Evolutionary conservation across 2,329 filamentous ascomycete species (phyloP).

Genomic region (Remersonia thermophila): DNA sequence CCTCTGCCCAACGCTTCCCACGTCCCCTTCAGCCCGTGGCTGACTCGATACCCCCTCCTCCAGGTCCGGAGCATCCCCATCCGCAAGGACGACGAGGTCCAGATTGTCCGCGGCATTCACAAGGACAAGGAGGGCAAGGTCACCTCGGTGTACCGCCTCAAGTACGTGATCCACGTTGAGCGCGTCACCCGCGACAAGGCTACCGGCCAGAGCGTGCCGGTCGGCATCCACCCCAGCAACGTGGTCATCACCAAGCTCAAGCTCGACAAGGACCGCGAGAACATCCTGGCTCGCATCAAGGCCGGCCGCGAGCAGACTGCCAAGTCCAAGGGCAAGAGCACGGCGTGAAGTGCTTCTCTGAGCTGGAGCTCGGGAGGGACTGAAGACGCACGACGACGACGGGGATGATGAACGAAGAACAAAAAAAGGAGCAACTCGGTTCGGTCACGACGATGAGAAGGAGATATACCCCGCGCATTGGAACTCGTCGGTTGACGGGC

Average conservation of each 20-base stretch:
- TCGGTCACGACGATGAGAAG: slow-evolving; percentile 6
- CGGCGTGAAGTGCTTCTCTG: slow-evolving; percentile 15
- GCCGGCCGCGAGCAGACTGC: slow-evolving; percentile 61
- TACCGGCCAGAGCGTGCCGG: slow-evolving; percentile 88
- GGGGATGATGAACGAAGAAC: slow-evolving; percentile 9
- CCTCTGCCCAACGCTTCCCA: neutral
- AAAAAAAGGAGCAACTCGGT: slow-evolving; percentile 10
- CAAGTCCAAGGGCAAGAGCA: slow-evolving; percentile 55
- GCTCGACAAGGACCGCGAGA: slow-evolving; percentile 90
- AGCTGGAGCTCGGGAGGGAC: slow-evolving; percentile 1
- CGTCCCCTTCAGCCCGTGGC: neutral
- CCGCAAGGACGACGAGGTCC: slow-evolving; percentile 95
- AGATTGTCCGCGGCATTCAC: slow-evolving; percentile 81
- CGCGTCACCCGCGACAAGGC: slow-evolving; percentile 94
- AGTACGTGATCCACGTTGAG: slow-evolving; percentile 96
- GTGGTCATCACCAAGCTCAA: slow-evolving; percentile 98
- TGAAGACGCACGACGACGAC: neutral
- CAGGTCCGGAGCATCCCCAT: slow-evolving; percentile 91
- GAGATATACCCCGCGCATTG: slow-evolving; percentile 8
- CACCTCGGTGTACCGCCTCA: slow-evolving; percentile 93
- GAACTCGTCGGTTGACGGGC: slow-evolving; percentile 3
- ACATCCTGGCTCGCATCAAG: slow-evolving; percentile 76
- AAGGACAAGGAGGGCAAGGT: slow-evolving; percentile 99
- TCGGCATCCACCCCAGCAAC: slow-evolving; percentile 93
- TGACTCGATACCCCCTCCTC: neutral